Conservation (phyloP, 2,329 filamentous ascomycete genomes). For the Aureobasidium namibiae region DNA sequence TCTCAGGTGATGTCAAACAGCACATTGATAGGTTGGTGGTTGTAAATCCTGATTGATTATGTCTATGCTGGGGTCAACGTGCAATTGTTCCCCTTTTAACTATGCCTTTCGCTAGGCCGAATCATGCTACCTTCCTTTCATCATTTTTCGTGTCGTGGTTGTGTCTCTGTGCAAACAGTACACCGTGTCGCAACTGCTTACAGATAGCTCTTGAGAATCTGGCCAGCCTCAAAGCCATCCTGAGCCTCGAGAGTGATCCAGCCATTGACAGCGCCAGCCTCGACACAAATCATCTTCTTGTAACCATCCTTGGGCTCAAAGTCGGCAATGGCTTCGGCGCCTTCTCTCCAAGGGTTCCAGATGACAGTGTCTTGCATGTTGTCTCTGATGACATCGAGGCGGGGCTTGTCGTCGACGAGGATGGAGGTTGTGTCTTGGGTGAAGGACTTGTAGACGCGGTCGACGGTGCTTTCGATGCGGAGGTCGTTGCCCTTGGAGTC, state of each 20-base stretch:
- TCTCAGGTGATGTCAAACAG: too few species aligned
- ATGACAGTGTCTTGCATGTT: conserved; percentile 83
- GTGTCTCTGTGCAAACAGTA: background rate
- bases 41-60: background rate
- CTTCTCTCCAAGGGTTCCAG: conserved; percentile 94
- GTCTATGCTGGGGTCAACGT: background rate
- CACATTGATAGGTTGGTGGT: too few species aligned
- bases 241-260: conserved; percentile 83
- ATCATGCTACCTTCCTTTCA: background rate
- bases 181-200: background rate
- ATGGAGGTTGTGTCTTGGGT: conserved; percentile 57
- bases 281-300: conserved; percentile 89
- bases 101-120: background rate
- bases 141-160: background rate
- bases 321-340: conserved; percentile 72
- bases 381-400: conserved; percentile 71
- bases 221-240: conserved; percentile 57
- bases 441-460: conserved; percentile 72
- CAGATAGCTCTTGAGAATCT: conserved; percentile 38
- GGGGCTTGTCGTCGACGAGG: conserved; percentile 52
- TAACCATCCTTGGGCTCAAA: conserved; percentile 85
- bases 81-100: background rate
- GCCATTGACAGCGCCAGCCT: conserved; percentile 72
- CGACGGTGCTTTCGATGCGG: conserved; percentile 68
- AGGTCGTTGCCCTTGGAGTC: conserved; percentile 59